Conservation (phyloP, 805 yeast species). For the Sungouiozyma ichnusensis region DNA sequence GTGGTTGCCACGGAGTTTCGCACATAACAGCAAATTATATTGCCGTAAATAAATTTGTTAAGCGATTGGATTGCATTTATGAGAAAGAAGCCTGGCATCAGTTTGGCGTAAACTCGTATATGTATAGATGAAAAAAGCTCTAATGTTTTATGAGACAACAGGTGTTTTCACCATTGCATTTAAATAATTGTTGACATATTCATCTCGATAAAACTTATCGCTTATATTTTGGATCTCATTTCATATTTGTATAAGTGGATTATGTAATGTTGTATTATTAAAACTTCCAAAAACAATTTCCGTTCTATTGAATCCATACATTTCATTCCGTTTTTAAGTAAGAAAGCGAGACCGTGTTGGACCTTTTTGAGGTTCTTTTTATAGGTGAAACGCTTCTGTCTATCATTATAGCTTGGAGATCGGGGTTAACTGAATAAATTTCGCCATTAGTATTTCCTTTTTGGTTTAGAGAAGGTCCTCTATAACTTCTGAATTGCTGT, state of each 20-base stretch:
- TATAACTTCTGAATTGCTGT: neutral
- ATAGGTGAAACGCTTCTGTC: neutral
- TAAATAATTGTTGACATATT: too few species aligned
- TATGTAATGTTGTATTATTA: too few species aligned
- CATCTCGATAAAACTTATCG: too few species aligned
- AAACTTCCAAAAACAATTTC: neutral
- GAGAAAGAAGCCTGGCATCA: conserved; percentile 23
- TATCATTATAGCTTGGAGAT: neutral
- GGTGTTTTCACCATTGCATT: too few species aligned
- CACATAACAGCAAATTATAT: conserved; percentile 21
- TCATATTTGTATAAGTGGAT: too few species aligned
- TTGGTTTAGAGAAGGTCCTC: neutral
- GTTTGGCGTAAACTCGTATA: conserved; percentile 23
- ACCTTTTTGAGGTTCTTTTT: neutral
- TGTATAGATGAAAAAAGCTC: conserved; percentile 7
- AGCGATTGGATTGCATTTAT: conserved; percentile 19
- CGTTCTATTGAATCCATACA: neutral
- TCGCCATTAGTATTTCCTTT: neutral
- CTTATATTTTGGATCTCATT: too few species aligned
- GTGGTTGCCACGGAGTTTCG: conserved; percentile 23
- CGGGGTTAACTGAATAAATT: neutral
- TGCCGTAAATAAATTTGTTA: conserved; percentile 13
- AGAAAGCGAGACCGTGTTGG: neutral
- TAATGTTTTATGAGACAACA: too few species aligned
- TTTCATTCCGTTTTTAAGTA: neutral